Conservation (phyloP, 2,329 filamentous ascomycete genomes). For the Sordariomycetes sp. region DNA sequence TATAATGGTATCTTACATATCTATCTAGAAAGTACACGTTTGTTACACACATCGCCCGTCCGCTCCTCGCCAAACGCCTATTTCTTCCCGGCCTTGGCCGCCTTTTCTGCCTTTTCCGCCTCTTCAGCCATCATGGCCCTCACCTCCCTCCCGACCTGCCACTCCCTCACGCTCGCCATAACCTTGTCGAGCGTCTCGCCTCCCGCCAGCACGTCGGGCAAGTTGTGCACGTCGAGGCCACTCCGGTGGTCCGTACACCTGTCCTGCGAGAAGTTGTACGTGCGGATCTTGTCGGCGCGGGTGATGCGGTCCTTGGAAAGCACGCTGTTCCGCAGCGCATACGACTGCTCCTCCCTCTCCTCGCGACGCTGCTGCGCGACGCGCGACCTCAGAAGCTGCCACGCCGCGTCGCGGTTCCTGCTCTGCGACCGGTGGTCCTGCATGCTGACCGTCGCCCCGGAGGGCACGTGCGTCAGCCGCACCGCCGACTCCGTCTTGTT, state of each 20-base stretch:
- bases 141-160: slow-evolving; percentile 65
- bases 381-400: slow-evolving; percentile 70
- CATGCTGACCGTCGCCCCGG: slow-evolving; percentile 76
- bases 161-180: slow-evolving; percentile 65
- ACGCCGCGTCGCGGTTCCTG: slow-evolving; percentile 77
- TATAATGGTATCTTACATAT: not conserved
- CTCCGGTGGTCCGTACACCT: slow-evolving; percentile 82
- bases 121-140: slow-evolving; percentile 55
- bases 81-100: slow-evolving; percentile 6
- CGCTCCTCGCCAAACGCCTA: not conserved
- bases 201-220: slow-evolving; percentile 69
- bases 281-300: slow-evolving; percentile 84
- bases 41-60: slow-evolving; percentile 1
- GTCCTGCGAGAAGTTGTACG: slow-evolving; percentile 68
- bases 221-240: slow-evolving; percentile 64
- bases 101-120: slow-evolving; percentile 18
- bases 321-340: slow-evolving; percentile 61
- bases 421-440: slow-evolving; percentile 88
- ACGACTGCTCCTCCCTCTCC: slow-evolving; percentile 68
- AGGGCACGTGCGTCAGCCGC: slow-evolving; percentile 80
- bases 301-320: slow-evolving; percentile 73
- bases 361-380: slow-evolving; percentile 71
- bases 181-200: slow-evolving; percentile 57
- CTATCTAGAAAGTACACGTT: not conserved
- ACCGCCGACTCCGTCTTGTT: slow-evolving; percentile 97